A percentile compares a stretch with the other conserved stretches of the same genome.
These are phyloP conservation scores for Talaromyces sp. DNA, from an alignment of 2,329 filamentous ascomycete genomes.

Conservation along the genomic window DNA sequence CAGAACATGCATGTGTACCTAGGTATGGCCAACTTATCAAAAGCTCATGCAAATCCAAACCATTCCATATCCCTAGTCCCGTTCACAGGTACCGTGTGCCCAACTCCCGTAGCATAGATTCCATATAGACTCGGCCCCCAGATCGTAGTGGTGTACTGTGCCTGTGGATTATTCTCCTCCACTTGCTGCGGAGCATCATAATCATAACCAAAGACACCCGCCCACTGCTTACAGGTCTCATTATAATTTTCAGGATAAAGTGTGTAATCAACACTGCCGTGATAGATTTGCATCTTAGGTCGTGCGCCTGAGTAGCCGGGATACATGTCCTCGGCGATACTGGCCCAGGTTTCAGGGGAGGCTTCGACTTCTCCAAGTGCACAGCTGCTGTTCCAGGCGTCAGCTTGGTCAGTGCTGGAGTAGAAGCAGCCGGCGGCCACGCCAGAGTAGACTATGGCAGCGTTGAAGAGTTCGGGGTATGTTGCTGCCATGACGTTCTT, in stretches of 20 bases:
- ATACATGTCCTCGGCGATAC: conserved; percentile 24
- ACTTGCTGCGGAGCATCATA: conserved; percentile 21
- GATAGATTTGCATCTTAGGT: conserved; percentile 57
- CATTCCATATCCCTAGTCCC: conserved; percentile 25
- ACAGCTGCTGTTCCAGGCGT: conserved; percentile 27
- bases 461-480: conserved; percentile 14
- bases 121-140: conserved; percentile 26
- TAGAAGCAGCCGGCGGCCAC: conserved; percentile 15
- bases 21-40: neutral
- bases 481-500: conserved; percentile 19
- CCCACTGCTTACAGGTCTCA: conserved; percentile 57
- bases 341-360: conserved; percentile 24
- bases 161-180: conserved; percentile 20
- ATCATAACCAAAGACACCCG: conserved; percentile 45
- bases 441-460: conserved; percentile 11
- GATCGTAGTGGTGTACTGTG: conserved; percentile 23
- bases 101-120: conserved; percentile 25
- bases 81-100: conserved; percentile 24
- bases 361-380: conserved; percentile 22
- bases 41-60: conserved; percentile 25
- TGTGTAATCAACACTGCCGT: conserved; percentile 52
- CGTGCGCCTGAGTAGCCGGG: conserved; percentile 43
- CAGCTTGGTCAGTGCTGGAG: conserved; percentile 19
- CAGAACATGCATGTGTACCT: no score
- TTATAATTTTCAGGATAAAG: conserved; percentile 54